Percentiles rank a stretch among this genome's conserved stretches.
These are phyloP conservation scores for Hygrophoropsis aurantiaca DNA, from an alignment of 768 basidiomycete species.

Conservation along the genomic window DNA sequence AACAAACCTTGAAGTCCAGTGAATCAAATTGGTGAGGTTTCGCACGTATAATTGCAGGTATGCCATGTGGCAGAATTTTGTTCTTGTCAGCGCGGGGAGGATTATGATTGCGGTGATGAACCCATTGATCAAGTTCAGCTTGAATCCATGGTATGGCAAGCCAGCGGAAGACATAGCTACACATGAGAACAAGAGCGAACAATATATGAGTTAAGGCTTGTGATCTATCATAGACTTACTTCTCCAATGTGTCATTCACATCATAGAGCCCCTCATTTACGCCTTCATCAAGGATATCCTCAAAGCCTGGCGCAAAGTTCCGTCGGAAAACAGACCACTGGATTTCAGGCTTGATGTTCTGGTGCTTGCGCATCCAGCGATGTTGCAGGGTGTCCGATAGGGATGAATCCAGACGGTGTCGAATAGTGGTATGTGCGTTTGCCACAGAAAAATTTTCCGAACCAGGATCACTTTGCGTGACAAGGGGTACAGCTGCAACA, in stretches of 20 bases:
- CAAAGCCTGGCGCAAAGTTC: conserved; percentile 35
- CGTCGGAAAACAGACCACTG: conserved; percentile 37
- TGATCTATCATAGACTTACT: conserved; percentile 13
- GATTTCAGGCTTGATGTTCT: conserved; percentile 44
- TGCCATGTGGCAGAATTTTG: conserved; percentile 34
- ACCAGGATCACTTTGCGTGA: conserved; percentile 46
- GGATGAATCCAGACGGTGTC: conserved; percentile 39
- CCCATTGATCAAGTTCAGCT: conserved; percentile 6
- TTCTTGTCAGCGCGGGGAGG: conserved; percentile 6
- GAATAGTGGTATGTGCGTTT: conserved; percentile 40
- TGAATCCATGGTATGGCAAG: conserved; percentile 22
- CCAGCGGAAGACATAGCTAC: conserved; percentile 42
- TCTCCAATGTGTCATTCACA: conserved; percentile 19
- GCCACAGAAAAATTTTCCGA: conserved; percentile 45
- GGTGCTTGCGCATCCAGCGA: conserved; percentile 32
- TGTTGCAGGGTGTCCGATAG: conserved; percentile 42
- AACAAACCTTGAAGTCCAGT: conserved; percentile 35
- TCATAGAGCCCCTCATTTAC: conserved; percentile 30
- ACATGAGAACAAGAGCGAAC: not conserved
- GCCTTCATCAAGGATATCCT: conserved; percentile 32
- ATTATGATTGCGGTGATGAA: conserved; percentile 1
- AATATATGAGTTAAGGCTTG: not conserved
- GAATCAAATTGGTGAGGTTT: conserved; percentile 26
- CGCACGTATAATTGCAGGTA: conserved; percentile 33
- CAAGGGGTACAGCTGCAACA: conserved; percentile 36